phyloP scores from a whole-genome alignment of 306 rosid genomes.

The Biancaea sappan region DNA sequence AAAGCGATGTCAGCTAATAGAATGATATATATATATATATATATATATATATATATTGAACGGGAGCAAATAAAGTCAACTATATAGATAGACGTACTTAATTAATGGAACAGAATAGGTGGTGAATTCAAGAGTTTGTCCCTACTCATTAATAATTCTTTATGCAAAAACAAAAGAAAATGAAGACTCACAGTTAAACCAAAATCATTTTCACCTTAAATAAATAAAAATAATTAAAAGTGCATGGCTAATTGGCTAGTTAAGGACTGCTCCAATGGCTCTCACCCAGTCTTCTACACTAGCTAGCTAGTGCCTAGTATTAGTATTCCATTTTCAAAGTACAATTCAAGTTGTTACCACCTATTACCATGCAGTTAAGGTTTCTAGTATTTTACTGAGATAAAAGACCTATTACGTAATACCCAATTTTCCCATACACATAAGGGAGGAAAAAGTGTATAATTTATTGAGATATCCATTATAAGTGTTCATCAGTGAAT shows the following conservation, averaged over 20 bases:
- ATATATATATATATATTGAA: too few relatives aligned
- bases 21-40: too few relatives aligned
- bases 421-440: too few relatives aligned
- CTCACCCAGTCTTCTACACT: neutral
- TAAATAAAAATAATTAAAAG: neutral
- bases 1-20: neutral
- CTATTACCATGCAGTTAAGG: too few relatives aligned
- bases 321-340: neutral
- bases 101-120: neutral
- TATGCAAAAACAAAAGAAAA: too few relatives aligned
- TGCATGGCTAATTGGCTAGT: too few relatives aligned
- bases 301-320: too few relatives aligned
- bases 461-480: neutral
- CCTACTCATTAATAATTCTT: neutral
- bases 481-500: too few relatives aligned
- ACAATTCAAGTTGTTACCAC: neutral
- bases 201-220: neutral
- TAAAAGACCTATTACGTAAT: too few relatives aligned
- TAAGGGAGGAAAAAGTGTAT: too few relatives aligned
- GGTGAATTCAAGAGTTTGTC: neutral
- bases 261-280: neutral
- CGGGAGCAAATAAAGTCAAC: conserved; percentile 24
- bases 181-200: neutral
- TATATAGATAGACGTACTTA: neutral
- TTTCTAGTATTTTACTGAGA: too few relatives aligned